Conservation (phyloP, 208 protist species). For the Trypanosoma scelopori region DNA sequence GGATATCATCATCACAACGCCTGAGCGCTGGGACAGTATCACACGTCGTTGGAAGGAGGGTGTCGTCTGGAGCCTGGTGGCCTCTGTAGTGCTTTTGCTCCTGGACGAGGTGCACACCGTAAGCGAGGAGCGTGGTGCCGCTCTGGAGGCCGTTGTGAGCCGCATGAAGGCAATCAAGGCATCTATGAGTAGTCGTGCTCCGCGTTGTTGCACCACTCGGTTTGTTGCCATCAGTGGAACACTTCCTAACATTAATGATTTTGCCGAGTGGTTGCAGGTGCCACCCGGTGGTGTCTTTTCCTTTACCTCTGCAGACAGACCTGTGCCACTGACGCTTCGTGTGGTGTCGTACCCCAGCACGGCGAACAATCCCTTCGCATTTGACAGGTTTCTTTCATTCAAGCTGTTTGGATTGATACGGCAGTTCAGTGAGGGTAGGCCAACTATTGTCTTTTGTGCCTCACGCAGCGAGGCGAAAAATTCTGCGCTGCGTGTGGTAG, state of each 20-base stretch:
- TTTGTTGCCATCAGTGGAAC: conserved; percentile 92
- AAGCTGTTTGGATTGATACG: conserved; percentile 81
- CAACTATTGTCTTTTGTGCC: conserved; percentile 89
- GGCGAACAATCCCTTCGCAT: conserved; percentile 82
- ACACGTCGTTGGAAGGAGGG: conserved; percentile 89
- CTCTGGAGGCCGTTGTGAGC: conserved; percentile 91
- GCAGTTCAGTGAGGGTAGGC: conserved; percentile 69
- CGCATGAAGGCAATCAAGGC: conserved; percentile 85
- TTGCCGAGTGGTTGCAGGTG: conserved; percentile 88
- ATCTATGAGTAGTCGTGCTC: conserved; percentile 8
- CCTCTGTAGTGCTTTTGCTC: conserved; percentile 76
- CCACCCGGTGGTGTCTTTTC: conserved; percentile 40
- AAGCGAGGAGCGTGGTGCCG: conserved; percentile 88
- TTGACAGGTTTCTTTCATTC: conserved; percentile 90
- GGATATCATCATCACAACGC: conserved; percentile 91
- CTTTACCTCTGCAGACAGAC: conserved; percentile 73
- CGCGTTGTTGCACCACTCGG: conserved; percentile 32
- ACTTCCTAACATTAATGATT: conserved; percentile 90
- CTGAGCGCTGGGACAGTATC: conserved; percentile 94
- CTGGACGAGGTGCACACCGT: conserved; percentile 94
- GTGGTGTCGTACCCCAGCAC: conserved; percentile 77
- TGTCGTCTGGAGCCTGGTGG: conserved; percentile 65
- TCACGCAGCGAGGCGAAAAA: conserved; percentile 76
- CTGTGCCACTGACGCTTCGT: conserved; percentile 72
- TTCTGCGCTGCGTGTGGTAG: conserved; percentile 60